Evolutionary conservation across 73 alveolate species (phyloP).

Genomic region (Paramecium caudatum): DNA sequence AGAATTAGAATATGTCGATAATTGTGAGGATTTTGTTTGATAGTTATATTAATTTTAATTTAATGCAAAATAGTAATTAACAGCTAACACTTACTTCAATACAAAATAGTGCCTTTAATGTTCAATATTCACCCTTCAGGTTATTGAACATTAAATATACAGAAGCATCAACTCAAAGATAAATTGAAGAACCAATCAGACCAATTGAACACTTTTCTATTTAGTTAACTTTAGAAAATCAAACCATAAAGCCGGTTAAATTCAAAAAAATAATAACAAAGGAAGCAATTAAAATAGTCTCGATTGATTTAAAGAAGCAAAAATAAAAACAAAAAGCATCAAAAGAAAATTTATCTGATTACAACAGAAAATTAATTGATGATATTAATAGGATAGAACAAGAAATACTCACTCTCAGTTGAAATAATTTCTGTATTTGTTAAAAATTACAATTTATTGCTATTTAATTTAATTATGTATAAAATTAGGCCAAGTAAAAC

Average conservation of each 20-base stretch:
- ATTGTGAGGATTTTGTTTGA: neutral
- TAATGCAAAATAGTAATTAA: constrained; percentile 3
- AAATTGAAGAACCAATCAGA: constrained; percentile 42
- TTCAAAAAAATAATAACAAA: neutral
- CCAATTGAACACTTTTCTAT: constrained; percentile 5
- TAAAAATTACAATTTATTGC: too few species aligned
- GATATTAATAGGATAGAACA: constrained; percentile 1
- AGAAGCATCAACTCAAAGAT: neutral
- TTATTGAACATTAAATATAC: constrained; percentile 12
- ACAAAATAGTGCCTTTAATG: constrained; percentile 33
- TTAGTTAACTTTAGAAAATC: neutral
- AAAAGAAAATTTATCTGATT: constrained; percentile 38
- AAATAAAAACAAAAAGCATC: constrained; percentile 15
- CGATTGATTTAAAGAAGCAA: constrained; percentile 1
- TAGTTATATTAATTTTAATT: too few species aligned
- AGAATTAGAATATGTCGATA: constrained; percentile 21
- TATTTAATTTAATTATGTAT: neutral
- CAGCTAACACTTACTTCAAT: constrained; percentile 20
- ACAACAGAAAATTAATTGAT: neutral
- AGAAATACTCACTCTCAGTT: constrained; percentile 37
- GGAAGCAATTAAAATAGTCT: neutral
- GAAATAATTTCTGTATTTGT: too few species aligned
- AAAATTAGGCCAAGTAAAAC: neutral
- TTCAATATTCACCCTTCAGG: constrained; percentile 42
- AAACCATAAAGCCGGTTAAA: neutral